Base-by-base conservation (phyloP, 2,329 filamentous ascomycete genomes). In the Zymoseptoria brevis region DNA sequence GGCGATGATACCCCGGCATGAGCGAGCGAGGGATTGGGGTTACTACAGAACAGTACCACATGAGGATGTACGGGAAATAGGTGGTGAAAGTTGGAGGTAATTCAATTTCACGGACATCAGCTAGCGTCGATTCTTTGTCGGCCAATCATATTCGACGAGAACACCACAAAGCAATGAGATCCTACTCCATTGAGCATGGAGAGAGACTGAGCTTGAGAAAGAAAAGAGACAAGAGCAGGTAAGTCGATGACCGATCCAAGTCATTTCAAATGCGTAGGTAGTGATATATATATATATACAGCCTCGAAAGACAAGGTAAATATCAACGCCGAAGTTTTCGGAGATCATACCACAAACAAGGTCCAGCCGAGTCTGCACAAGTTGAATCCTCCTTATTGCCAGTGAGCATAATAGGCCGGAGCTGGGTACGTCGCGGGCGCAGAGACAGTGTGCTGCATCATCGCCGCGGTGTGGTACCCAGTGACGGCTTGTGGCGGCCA, bases 361-460 rank as follows among this genome's bases (percentile, higher is more conserved):
- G 35, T 45, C 35, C 35, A 45, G 35, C 35, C 35, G 16, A 7
- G 16, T 45, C 35, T 6, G 5, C 13, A 7, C 35, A 29, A 29
- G 35, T 13, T 13, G 45, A 21, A 3, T 11, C 6, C 8, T 21
- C 9, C 50, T n/a, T 13, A 49, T 49, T 21, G 16, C 19, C n/a
- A 48, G 24, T 16, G 6, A 50, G 21, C 41, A 58, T 48, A n/a
- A 57, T 56, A 8, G 50, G 55, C 19, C 35, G 57, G 50, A 29
- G 55, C 52, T 26, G 61, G 19, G 9, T 61, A 63, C 3, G 53
- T 30, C 19, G 62, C 41, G 11, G 64, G 66, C 2, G 64, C 63
- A 3, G 66, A 66, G 3, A 63, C 58, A 4, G 57, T 61, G 50
- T 65, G 60, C 57, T 64, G 58, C 64, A 67, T 66, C 50, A 61